Conservation (phyloP, 192 early-diverging fungal species). For the Powellomyces hirtus region DNA sequence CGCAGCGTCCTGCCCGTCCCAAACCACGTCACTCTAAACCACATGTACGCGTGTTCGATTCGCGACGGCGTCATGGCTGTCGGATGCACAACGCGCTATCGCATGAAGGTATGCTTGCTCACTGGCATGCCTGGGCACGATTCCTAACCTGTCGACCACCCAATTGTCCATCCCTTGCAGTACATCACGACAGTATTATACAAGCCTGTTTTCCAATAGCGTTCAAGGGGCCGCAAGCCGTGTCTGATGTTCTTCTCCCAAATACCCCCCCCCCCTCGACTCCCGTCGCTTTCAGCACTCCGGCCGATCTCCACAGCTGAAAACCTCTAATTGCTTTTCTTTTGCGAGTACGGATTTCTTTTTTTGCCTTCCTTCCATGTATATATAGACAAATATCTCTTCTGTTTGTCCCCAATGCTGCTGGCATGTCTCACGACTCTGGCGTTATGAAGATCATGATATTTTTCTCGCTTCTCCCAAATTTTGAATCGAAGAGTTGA, state of each 20-base stretch:
- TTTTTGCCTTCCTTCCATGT: no score
- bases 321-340: background rate
- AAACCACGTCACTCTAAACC: constrained; percentile 91
- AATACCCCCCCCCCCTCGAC: no score
- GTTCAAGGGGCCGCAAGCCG: no score
- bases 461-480: no score
- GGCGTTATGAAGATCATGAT: no score
- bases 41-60: constrained; percentile 94
- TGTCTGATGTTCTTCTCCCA: no score
- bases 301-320: no score
- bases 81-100: constrained; percentile 84
- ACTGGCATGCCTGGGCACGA: background rate
- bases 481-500: no score
- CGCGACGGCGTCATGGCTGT: constrained; percentile 95
- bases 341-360: background rate
- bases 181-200: constrained; percentile 57
- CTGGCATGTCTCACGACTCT: no score
- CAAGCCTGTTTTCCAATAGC: constrained; percentile 44
- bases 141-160: background rate
- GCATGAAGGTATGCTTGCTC: constrained; percentile 67
- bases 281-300: no score
- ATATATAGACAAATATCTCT: no score
- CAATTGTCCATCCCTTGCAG: constrained; percentile 21
- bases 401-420: no score
- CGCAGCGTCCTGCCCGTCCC: constrained; percentile 80